Base-by-base conservation (phyloP, 2,329 filamentous ascomycete genomes). In the Colletotrichum cereale region DNA sequence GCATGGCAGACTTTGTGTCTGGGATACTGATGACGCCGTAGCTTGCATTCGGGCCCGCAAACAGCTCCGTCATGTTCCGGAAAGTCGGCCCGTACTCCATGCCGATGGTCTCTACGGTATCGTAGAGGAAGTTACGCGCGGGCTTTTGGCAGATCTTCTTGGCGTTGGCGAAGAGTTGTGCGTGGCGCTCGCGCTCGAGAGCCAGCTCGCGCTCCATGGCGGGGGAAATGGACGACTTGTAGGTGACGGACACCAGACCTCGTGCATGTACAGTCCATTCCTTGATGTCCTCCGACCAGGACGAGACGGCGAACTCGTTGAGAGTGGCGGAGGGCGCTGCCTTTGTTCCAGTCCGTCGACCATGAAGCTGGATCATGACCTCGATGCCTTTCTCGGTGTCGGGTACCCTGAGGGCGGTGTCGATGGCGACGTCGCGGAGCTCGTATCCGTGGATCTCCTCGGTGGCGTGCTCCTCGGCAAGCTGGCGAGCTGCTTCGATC, bases 381-480 rank as follows among this genome's bases (percentile, higher is more conserved):
- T 76, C 74, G 2, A 75, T 65, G 8, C 71, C 73, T 52, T 74
- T 71, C 14, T 75, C 73, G 11, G 66, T 73, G 31, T 74, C 72
- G 3, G 74, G 73, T 1, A 76, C 72, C 6, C 63, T 68, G 29
- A 76, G 62, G 18, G 71, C 73, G 5, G 70, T 67, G 47, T 69
- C 75, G 18, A 77, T 75, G n/a, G 60, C 57, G 6, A 77, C 67
- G 38, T 76, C 74, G 21, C 72, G 75, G 16, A 77, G 65, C 36
- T 75, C 62, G 47, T 73, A 76, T 42, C 75, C 74, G 21, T 71
- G 47, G 5, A 76, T 68, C 12, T 73, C 67, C 55, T 70, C 67
- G 2, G 44, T 48, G 1, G 44, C 52, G 34, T 60, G 48, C 24
- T 58, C 62, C 1, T 71, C 66, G 10, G 73, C 74, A 21, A 71